Conservation (phyloP, 805 yeast species). For the Kuraishia ogatae region DNA sequence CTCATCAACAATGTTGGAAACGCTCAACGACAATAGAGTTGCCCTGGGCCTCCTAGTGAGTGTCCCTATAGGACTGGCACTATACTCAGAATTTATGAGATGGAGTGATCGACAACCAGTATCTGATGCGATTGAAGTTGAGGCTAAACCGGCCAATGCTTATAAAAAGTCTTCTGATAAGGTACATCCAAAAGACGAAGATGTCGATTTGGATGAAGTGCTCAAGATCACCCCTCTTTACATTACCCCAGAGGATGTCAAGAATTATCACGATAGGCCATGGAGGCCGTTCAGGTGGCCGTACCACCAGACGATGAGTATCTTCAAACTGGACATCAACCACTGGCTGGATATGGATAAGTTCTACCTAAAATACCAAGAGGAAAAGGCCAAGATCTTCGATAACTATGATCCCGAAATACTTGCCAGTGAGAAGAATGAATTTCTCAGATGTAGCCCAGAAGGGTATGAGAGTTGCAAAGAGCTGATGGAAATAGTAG, state of each 20-base stretch:
- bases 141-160: not conserved
- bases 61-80: not conserved
- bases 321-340: constrained; percentile 57
- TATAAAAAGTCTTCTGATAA: too few species aligned
- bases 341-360: constrained; percentile 80
- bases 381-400: constrained; percentile 52
- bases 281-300: constrained; percentile 82
- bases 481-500: constrained; percentile 57
- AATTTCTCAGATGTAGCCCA: constrained; percentile 40
- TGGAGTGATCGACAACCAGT: not conserved
- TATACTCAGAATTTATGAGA: not conserved
- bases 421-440: constrained; percentile 23
- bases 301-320: constrained; percentile 75
- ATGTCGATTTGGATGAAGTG: not conserved
- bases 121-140: not conserved
- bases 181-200: not conserved
- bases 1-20: not conserved
- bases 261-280: constrained; percentile 61
- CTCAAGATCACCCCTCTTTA: constrained; percentile 43
- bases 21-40: not conserved
- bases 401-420: constrained; percentile 51
- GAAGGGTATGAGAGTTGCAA: constrained; percentile 51
- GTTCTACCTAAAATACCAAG: constrained; percentile 56
- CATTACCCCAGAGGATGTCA: constrained; percentile 60
- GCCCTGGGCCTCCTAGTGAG: not conserved